Evolutionary conservation across 805 yeast genomes (phyloP), one percentile per base, ranked within the genome.

Genomic region (Candida germanica): DNA sequence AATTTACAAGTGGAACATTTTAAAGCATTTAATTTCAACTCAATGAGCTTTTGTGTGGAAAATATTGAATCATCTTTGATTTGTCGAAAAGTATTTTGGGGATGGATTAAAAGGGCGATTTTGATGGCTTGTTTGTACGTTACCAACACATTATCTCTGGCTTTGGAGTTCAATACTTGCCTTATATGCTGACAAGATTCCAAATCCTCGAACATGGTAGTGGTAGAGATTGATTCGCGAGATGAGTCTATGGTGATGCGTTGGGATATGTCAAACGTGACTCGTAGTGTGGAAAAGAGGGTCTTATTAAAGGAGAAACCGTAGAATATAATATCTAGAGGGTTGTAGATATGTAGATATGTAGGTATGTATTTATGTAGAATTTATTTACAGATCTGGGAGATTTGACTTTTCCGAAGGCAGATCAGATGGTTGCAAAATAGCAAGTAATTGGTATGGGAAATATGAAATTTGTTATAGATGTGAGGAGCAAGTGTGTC

Each of bases 61-160:
- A 70, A 49, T 6, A 56, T 48, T 23, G 58, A 48, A 13, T 66
- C 58, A 28, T 74, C 76, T 42, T 61, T 66, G 21, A 26, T 9
- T 41, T 40, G 13, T 61, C 55, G 34, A 58, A 50, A 25, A 59
- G 49, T 11, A 59, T 50, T 44, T 59, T 67, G 25, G 4, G 26
- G 29, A 15, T 39, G 36, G 13, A 42, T 32, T 9, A 44, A 27
- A 4, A 44, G 23, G 16, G 73, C 62, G 7, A 77, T 64, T 26
- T 66, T 70, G 39, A 75, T 66, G 2, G 77, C 80, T 39, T 75
- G 74, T 30, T 61, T 58, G 48, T 76, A 77, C 1, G 80, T 74
- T 36, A 59, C 57, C 41, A 73, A 49, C 6, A 76, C 76, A 11
- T 69, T 68, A 3, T 71, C 75, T 33, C 58, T 59, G 7, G 80